Conservation (phyloP, 805 yeast genomes). For the Jamesozyma gamospora region DNA sequence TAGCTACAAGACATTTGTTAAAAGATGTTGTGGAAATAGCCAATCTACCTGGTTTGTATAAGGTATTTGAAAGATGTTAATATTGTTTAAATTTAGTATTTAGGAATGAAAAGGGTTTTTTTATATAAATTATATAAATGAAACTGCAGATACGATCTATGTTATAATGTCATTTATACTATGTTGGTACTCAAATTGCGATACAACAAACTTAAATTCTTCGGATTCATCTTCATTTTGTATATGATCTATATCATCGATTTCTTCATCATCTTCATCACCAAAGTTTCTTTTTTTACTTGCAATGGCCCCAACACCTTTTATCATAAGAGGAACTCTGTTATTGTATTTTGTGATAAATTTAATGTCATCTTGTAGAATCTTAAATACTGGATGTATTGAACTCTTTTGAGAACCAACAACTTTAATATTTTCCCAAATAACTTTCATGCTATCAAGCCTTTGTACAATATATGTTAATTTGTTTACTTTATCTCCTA, state of each 20-base stretch:
- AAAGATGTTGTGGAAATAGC: slow-evolving; percentile 74
- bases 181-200: slow-evolving; percentile 15
- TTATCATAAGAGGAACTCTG: slow-evolving; percentile 7
- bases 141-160: background rate
- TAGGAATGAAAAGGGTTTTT: too few species aligned
- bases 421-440: slow-evolving; percentile 20
- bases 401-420: slow-evolving; percentile 11
- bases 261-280: background rate
- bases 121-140: background rate
- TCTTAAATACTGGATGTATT: slow-evolving; percentile 21
- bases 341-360: slow-evolving; percentile 4
- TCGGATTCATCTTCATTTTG: slow-evolving; percentile 5
- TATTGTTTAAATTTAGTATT: background rate
- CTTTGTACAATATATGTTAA: slow-evolving; percentile 11
- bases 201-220: slow-evolving; percentile 11
- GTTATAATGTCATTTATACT: slow-evolving; percentile 8
- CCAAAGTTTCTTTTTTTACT: background rate
- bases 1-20: slow-evolving; percentile 49
- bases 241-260: slow-evolving; percentile 2
- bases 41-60: slow-evolving; percentile 80
- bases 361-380: slow-evolving; percentile 21
- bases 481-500: slow-evolving; percentile 10
- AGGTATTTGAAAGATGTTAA: slow-evolving; percentile 88
- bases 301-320: slow-evolving; percentile 3
- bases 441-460: slow-evolving; percentile 10